These are phyloP conservation scores for Toxicodendron radicans DNA, from an alignment of 345 rosid species.

Conservation along the genomic window DNA sequence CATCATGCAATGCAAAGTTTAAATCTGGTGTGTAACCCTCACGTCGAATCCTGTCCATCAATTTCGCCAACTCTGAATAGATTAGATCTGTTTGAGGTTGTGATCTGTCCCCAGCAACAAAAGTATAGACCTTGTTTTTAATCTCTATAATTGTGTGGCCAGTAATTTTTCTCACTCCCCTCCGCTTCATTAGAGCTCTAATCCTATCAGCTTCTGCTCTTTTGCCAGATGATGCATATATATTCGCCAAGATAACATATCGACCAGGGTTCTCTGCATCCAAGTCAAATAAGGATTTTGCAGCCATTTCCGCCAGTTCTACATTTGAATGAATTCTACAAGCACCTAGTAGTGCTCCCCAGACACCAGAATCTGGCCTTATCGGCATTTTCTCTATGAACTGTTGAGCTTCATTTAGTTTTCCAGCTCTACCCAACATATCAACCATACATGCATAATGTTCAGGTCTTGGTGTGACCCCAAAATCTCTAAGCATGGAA, in stretches of 20 bases:
- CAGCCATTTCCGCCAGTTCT: conserved; percentile 32
- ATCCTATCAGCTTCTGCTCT: conserved; percentile 29
- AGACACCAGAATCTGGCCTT: conserved; percentile 41
- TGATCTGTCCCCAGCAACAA: conserved; percentile 42
- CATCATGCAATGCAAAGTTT: conserved; percentile 43
- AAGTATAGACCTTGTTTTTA: conserved; percentile 37
- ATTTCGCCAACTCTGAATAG: conserved; percentile 29
- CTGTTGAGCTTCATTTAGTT: conserved; percentile 35
- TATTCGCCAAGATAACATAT: conserved; percentile 40
- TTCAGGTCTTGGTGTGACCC: conserved; percentile 36
- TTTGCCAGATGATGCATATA: conserved; percentile 34
- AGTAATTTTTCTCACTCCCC: conserved; percentile 31
- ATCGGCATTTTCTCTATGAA: conserved; percentile 49
- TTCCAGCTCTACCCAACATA: conserved; percentile 51
- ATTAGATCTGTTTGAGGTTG: conserved; percentile 38
- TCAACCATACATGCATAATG: conserved; percentile 60
- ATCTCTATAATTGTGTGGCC: conserved; percentile 36
- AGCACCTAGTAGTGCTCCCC: conserved; percentile 56
- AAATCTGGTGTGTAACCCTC: conserved; percentile 36
- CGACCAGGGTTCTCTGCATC: conserved; percentile 34
- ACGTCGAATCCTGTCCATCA: conserved; percentile 33
- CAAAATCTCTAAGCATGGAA: conserved; percentile 43
- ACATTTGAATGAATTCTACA: conserved; percentile 42
- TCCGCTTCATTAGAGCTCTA: conserved; percentile 34
- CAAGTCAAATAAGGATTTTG: conserved; percentile 32